Evolutionary conservation across 768 basidiomycete genomes (phyloP), one percentile per base, ranked within the genome.

Genomic region (Lentinula guzmanii): DNA sequence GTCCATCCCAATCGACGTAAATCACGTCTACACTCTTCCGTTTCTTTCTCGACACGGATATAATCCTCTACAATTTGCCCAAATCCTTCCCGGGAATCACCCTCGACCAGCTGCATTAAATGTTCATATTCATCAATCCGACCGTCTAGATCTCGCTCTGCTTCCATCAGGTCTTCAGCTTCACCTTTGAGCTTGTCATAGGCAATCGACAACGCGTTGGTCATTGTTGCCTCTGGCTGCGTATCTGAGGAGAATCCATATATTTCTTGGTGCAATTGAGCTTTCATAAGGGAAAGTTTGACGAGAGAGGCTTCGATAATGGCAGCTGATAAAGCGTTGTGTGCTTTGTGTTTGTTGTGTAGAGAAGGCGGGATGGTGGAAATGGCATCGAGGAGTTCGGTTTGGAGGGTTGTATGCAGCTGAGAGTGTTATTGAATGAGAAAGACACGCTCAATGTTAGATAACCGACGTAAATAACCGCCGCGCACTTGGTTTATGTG

Each of bases 1-100:
- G 78, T 80, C 79, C 80, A 83, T 3, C 81, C 82, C 18, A 83
- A 70, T 43, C 82, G 72, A 58, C 77, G 70, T 59, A 85, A 69
- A 64, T 85, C 82, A 56, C 68, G 71, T 62, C 72, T 66, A 63
- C 83, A 81, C 66, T 83, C 82, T 39, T 83, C 81, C 16, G 72
- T 77, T 64, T 81, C 82, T 62, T 71, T 72, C 67, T 78, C 75
- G 10, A 82, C 76, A 45, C 74, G 70, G 5, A 77, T 71, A 76
- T 78, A 81, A 61, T 83, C 82, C 50, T 76, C 72, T 9, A 82
- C 74, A 16, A 83, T 69, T 66, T 83, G 81, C 52, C 67, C 70
- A 63, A 79, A 83, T 41, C 79, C 78, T 18, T 60, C 68, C 37
- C n/a, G 33, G 3, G 67, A 63, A 8, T 65, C 68, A 3, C 78